A percentile compares a stretch with the other conserved stretches of the same genome.
Conservation (phyloP, 2,329 filamentous ascomycete species). For the Shiraia bambusicola region DNA sequence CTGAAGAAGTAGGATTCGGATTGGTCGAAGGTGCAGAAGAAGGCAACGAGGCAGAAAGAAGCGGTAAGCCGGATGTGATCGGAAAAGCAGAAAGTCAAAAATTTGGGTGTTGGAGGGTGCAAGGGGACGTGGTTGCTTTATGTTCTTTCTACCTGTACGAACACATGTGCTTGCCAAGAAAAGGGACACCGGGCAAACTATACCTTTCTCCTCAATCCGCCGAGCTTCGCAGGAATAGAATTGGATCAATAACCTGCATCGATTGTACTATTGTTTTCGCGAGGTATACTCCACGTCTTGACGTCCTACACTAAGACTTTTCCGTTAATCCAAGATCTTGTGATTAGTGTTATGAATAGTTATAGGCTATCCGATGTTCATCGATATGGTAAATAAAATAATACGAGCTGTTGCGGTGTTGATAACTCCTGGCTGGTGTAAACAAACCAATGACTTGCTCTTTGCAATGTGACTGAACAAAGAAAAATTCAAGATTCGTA, state of each 20-base stretch:
- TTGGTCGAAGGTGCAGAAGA: conserved; percentile 5
- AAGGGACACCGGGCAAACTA: not conserved
- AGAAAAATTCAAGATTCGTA: conserved; percentile 32
- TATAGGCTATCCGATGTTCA: no score
- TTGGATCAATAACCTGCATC: no score
- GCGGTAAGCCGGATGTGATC: conserved; percentile 6
- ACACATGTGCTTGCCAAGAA: not conserved
- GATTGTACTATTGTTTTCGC: no score
- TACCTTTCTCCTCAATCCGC: no score
- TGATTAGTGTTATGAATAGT: no score
- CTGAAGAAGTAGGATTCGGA: conserved; percentile 3
- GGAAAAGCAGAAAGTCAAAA: not conserved
- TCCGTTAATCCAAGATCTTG: no score
- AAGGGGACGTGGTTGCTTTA: conserved; percentile 2
- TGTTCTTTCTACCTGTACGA: not conserved
- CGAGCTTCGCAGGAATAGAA: no score
- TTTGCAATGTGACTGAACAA: conserved; percentile 29
- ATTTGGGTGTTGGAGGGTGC: conserved; percentile 4
- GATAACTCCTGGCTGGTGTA: not conserved
- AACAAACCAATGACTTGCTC: conserved; percentile 13
- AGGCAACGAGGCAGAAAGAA: conserved; percentile 1
- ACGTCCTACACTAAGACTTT: no score
- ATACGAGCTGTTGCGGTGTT: not conserved
- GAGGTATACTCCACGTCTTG: no score
- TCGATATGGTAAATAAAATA: not conserved